Evolutionary conservation across 129 eudicot genomes (phyloP).

Genomic region (Artemisia argyi): DNA sequence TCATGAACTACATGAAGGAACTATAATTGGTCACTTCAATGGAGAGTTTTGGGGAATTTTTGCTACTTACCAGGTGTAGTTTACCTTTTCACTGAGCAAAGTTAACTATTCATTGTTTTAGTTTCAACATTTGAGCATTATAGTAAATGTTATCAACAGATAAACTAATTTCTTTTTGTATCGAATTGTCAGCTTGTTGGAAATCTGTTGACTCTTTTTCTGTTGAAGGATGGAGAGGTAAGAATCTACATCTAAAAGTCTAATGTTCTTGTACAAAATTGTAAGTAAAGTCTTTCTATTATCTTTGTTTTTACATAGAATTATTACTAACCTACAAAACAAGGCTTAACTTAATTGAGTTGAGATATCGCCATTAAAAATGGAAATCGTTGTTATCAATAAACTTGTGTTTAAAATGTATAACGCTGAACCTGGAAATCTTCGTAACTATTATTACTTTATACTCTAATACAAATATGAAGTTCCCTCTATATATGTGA

Average conservation of each 20-base stretch:
- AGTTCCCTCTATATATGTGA: no score
- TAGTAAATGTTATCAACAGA: background rate
- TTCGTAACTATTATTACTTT: background rate
- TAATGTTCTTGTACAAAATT: background rate
- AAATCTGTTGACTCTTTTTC: slow-evolving; percentile 77
- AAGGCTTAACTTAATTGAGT: no score
- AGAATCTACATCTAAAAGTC: slow-evolving; percentile 22
- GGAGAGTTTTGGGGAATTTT: slow-evolving; percentile 95
- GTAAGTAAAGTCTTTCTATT: no score
- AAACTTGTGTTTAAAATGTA: background rate
- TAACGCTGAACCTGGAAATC: background rate
- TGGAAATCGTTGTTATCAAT: background rate
- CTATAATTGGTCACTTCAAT: slow-evolving; percentile 84
- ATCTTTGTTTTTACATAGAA: no score
- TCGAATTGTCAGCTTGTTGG: slow-evolving; percentile 75
- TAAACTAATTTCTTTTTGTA: slow-evolving; percentile 6
- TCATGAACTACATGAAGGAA: slow-evolving; percentile 86
- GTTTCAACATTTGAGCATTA: background rate
- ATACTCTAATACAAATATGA: no score
- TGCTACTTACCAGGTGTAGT: slow-evolving; percentile 80
- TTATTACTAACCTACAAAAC: no score
- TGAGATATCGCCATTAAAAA: no score
- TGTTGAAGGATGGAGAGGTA: slow-evolving; percentile 78
- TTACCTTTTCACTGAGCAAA: slow-evolving; percentile 7
- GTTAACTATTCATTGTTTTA: slow-evolving; percentile 9